Evolutionary conservation across 2,329 filamentous ascomycete genomes (phyloP), one percentile per base, ranked within the genome.

Genomic region (Colletotrichum coccodes): DNA sequence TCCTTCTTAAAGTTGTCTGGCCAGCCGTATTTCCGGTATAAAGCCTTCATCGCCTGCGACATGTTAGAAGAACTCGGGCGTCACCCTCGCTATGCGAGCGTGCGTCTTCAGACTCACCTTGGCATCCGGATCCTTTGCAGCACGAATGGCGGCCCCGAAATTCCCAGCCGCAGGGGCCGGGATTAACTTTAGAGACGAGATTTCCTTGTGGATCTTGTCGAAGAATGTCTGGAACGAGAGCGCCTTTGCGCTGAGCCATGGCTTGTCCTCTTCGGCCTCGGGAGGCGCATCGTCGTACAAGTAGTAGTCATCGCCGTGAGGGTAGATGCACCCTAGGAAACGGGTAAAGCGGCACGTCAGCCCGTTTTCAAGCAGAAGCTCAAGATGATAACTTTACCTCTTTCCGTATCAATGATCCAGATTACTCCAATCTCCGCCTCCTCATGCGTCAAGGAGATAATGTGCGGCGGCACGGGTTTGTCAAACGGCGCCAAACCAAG

Each of bases 301-400:
- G 18, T 38, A 47, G 63, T 60, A 60, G 18, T 53, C 56, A 6
- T 42, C 49, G 26, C 63, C 57, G 4, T 66, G 57, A 9, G 63
- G 63, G 28, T 66, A 61, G 1, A 65, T 12, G 30, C 63, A 65
- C 40, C 63, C 63, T 65, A n/a, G n/a, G n/a, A n/a, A n/a, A n/a
- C n/a, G n/a, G n/a, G n/a, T n/a, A n/a, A n/a, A n/a, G n/a, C n/a
- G n/a, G n/a, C n/a, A n/a, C n/a, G 9, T 58, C 8, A 34, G 42
- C n/a, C 59, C 36, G 9, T 26, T 40, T 6, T 28, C 14, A 6
- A 30, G 8, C 1, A 64, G 8, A 57, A 28, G 9, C n/a, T 14
- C 21, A 2, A 40, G 0, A 14, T 40, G 34, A 21, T 23, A 18
- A 14, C 26, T 16, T 21, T 11, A 65, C 63, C 63, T 56, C 12